A percentile compares a stretch with the other conserved stretches of the same genome.
Conservation (phyloP, 2,329 filamentous ascomycete species). For the Pseudofabraea citricarpa region DNA sequence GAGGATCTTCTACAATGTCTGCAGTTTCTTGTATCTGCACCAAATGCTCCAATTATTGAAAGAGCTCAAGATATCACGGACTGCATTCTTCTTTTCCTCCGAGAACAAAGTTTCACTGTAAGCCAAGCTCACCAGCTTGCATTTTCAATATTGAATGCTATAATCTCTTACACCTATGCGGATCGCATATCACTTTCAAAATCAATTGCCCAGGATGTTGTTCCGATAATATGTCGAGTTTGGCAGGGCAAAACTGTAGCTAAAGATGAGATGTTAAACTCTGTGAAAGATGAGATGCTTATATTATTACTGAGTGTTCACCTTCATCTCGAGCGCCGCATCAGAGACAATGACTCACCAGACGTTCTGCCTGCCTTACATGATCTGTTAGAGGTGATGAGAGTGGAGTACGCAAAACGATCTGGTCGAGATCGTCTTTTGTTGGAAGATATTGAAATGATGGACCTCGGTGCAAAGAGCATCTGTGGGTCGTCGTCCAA, state of each 20-base stretch:
- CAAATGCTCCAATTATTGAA: constrained; percentile 62
- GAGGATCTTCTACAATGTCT: constrained; percentile 63
- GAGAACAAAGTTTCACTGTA: constrained; percentile 50
- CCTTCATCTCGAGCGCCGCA: constrained; percentile 56
- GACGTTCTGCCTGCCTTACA: constrained; percentile 44
- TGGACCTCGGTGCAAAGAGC: no score
- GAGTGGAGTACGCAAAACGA: constrained; percentile 71
- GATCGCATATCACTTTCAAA: constrained; percentile 63
- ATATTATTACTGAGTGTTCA: constrained; percentile 64
- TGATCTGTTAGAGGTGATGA: constrained; percentile 66
- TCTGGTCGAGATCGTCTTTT: constrained; percentile 68
- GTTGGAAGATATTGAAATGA: constrained; percentile 63
- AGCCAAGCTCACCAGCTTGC: constrained; percentile 65
- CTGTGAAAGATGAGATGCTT: constrained; percentile 72
- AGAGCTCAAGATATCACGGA: constrained; percentile 51
- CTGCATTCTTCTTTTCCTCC: constrained; percentile 56
- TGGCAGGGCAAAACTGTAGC: constrained; percentile 70
- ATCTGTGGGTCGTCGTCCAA: no score
- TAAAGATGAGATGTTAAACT: constrained; percentile 49
- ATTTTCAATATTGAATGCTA: constrained; percentile 69
- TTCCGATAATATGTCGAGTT: constrained; percentile 69
- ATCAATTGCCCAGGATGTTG: constrained; percentile 49
- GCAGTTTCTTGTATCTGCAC: constrained; percentile 54
- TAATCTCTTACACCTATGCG: constrained; percentile 61
- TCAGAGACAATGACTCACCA: constrained; percentile 33